phyloP scores from a whole-genome alignment of 2,329 filamentous ascomycete species.

The Graphilbum ipis-grandicollis region DNA sequence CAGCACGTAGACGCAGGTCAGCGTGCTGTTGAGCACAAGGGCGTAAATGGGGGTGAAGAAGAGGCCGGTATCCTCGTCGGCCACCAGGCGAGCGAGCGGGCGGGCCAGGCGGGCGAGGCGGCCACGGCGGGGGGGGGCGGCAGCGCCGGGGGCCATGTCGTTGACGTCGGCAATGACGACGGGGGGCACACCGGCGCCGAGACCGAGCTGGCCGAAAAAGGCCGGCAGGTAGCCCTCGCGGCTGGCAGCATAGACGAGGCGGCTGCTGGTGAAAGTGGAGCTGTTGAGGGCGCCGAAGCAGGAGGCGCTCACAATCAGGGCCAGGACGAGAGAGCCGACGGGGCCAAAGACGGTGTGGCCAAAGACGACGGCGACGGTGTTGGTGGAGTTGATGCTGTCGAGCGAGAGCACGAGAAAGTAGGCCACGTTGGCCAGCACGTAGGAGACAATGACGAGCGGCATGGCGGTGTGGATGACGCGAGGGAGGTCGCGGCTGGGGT shows the following conservation, averaged over 20 bases:
- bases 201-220: conserved; percentile 68
- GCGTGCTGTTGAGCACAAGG: conserved; percentile 58
- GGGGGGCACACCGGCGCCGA: conserved; percentile 23
- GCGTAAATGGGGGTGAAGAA: conserved; percentile 93
- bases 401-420: conserved; percentile 90
- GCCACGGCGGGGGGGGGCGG: too few species aligned
- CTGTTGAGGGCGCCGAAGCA: conserved; percentile 94
- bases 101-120: too few species aligned
- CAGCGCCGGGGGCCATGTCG: too few species aligned
- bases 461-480: conserved; percentile 93
- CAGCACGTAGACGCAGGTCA: conserved; percentile 63
- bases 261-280: conserved; percentile 80
- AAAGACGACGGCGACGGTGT: conserved; percentile 93
- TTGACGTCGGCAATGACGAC: neutral
- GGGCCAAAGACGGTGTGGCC: conserved; percentile 79
- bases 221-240: conserved; percentile 87
- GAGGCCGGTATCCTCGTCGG: conserved; percentile 61
- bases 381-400: conserved; percentile 63
- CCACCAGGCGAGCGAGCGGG: conserved; percentile 42
- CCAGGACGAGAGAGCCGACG: conserved; percentile 65
- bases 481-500: conserved; percentile 76
- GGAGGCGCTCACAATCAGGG: conserved; percentile 74
- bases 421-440: conserved; percentile 77
- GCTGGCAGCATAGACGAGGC: conserved; percentile 82
- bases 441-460: conserved; percentile 79